Evolutionary conservation across 2,329 filamentous ascomycete species (phyloP).

Genomic region (Metarhizium humberi): DNA sequence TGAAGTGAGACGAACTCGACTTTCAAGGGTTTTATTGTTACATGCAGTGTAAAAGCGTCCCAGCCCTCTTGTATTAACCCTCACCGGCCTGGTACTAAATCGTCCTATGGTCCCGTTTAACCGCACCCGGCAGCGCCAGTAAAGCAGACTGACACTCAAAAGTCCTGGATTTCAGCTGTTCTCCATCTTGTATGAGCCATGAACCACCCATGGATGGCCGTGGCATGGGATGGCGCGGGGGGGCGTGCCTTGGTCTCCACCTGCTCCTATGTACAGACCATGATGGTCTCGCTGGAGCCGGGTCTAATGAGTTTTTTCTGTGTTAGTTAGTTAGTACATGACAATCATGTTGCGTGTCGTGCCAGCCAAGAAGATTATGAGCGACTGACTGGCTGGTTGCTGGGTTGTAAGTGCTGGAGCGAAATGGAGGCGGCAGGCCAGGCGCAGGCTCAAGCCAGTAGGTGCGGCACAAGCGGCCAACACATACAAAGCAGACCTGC

Average conservation of each 20-base stretch:
- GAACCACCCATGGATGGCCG: constrained; percentile 1
- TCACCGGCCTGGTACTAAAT: constrained; percentile 2
- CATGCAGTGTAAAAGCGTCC: constrained; percentile 6
- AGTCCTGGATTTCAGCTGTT: constrained; percentile 6
- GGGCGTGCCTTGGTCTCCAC: neutral
- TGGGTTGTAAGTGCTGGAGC: neutral
- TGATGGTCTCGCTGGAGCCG: constrained; percentile 1
- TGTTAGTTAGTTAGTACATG: neutral
- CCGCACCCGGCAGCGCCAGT: constrained; percentile 2
- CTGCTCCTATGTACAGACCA: neutral
- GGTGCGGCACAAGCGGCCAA: constrained; percentile 1
- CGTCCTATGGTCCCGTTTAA: constrained; percentile 1
- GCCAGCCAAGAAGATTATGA: neutral
- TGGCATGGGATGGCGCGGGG: neutral
- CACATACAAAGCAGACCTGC: constrained; percentile 2
- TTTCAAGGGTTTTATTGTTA: neutral
- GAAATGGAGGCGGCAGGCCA: constrained; percentile 2
- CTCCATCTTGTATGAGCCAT: constrained; percentile 7
- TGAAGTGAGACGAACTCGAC: neutral
- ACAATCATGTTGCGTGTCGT: neutral
- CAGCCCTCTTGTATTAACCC: constrained; percentile 10
- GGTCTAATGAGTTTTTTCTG: neutral
- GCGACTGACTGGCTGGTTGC: neutral
- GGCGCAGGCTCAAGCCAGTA: neutral
- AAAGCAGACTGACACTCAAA: neutral